Evolutionary conservation across 2,329 filamentous ascomycete species (phyloP).

Genomic region (Colletotrichum orbiculare): DNA sequence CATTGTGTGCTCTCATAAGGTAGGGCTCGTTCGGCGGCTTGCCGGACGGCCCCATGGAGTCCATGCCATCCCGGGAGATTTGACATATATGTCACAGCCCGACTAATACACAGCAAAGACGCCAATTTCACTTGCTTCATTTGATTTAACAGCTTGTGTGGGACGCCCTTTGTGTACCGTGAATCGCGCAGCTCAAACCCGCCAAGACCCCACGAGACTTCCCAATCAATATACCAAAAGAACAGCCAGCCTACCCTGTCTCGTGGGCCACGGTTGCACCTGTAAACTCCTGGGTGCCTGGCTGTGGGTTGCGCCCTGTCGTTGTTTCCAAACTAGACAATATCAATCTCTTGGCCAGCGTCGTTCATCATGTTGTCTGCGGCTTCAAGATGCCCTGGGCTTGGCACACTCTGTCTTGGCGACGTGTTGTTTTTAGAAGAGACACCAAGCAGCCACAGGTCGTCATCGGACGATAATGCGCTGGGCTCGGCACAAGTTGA

Average conservation of each 20-base stretch:
- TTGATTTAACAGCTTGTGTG: constrained; percentile 4
- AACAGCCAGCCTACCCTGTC: no score
- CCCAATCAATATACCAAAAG: neutral
- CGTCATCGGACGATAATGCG: neutral
- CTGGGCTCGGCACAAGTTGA: no score
- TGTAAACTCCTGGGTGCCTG: neutral
- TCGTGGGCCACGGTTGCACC: no score
- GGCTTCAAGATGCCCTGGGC: neutral
- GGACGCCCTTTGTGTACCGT: constrained; percentile 9
- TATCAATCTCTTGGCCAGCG: constrained; percentile 21
- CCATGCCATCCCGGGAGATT: constrained; percentile 10
- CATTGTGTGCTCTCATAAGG: constrained; percentile 1
- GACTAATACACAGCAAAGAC: neutral
- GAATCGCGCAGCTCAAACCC: constrained; percentile 30
- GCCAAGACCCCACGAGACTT: constrained; percentile 20
- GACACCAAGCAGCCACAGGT: constrained; percentile 5
- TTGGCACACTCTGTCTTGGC: constrained; percentile 9
- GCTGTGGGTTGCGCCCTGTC: neutral
- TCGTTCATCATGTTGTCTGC: neutral
- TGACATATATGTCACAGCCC: constrained; percentile 1
- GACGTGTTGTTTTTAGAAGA: constrained; percentile 23
- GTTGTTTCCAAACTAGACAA: constrained; percentile 1
- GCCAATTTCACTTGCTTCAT: constrained; percentile 20
- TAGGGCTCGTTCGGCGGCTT: constrained; percentile 18
- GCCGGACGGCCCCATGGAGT: constrained; percentile 4